These are phyloP conservation scores for Fusarium odoratissimum DNA, from an alignment of 2,329 filamentous ascomycete genomes.

Conservation along the genomic window DNA sequence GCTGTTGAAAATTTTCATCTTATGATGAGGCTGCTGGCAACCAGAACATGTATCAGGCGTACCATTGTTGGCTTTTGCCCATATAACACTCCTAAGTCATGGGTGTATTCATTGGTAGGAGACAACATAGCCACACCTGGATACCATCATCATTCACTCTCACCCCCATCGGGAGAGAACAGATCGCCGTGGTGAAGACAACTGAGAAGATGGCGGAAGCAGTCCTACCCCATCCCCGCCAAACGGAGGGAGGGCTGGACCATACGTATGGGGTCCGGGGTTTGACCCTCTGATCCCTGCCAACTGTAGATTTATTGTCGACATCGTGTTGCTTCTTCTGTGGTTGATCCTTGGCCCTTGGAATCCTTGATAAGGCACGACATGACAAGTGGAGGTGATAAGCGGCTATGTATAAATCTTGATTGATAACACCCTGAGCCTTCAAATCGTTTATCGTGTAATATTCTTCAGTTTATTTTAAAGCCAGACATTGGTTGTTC, in stretches of 20 bases:
- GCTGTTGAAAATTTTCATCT: conserved; percentile 26
- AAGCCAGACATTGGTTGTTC: not conserved
- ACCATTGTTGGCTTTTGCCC: not conserved
- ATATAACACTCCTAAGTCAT: not conserved
- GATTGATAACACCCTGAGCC: conserved; percentile 15
- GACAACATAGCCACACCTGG: not conserved
- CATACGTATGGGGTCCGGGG: conserved; percentile 25
- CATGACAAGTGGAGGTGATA: conserved; percentile 15
- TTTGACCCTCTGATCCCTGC: conserved; percentile 18
- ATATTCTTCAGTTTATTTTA: not conserved
- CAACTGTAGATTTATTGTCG: conserved; percentile 9
- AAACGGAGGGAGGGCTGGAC: conserved; percentile 9
- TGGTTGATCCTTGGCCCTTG: conserved; percentile 5
- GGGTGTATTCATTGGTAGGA: not conserved
- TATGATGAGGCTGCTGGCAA: conserved; percentile 26
- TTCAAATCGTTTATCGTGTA: not conserved
- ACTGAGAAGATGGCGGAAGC: conserved; percentile 17
- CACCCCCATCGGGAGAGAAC: conserved; percentile 9
- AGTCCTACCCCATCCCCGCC: conserved; percentile 23
- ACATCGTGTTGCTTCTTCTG: not conserved
- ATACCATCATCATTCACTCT: not conserved
- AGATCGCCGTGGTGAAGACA: conserved; percentile 12
- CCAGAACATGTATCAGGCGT: conserved; percentile 2
- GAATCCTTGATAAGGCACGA: conserved; percentile 5
- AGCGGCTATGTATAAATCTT: not conserved